Evolutionary conservation across 2,329 filamentous ascomycete species (phyloP).

Genomic region (Pseudogymnoascus sp.): DNA sequence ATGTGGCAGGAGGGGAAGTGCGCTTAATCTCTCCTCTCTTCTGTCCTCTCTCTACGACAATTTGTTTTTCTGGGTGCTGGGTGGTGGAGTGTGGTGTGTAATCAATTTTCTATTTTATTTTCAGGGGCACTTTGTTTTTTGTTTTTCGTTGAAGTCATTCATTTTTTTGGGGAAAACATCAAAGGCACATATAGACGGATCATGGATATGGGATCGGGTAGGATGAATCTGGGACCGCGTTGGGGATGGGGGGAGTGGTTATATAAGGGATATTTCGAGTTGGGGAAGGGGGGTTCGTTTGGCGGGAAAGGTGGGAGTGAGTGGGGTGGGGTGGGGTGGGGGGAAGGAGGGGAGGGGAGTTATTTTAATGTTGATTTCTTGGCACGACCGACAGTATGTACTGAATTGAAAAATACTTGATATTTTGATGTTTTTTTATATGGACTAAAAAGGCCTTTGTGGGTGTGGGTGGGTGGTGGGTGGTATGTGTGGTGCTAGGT

Average conservation of each 20-base stretch:
- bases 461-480: background rate
- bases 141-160: background rate
- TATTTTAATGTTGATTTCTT: background rate
- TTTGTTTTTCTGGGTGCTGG: background rate
- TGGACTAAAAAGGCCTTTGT: background rate
- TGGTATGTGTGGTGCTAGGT: background rate
- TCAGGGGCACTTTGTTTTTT: background rate
- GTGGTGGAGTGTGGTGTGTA: background rate
- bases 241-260: background rate
- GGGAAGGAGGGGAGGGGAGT: background rate
- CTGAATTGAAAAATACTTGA: background rate
- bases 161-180: background rate
- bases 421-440: background rate
- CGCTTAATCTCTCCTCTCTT: background rate
- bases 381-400: background rate
- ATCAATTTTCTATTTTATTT: background rate
- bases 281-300: background rate
- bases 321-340: background rate
- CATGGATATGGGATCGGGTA: background rate
- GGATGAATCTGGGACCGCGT: background rate
- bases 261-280: background rate
- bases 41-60: background rate
- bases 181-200: constrained; percentile 1
- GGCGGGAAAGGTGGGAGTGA: no score
- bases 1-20: constrained; percentile 39